Evolutionary conservation across 1,284 basidiomycete genomes (phyloP).

Genomic region (Meripilus lineatus): DNA sequence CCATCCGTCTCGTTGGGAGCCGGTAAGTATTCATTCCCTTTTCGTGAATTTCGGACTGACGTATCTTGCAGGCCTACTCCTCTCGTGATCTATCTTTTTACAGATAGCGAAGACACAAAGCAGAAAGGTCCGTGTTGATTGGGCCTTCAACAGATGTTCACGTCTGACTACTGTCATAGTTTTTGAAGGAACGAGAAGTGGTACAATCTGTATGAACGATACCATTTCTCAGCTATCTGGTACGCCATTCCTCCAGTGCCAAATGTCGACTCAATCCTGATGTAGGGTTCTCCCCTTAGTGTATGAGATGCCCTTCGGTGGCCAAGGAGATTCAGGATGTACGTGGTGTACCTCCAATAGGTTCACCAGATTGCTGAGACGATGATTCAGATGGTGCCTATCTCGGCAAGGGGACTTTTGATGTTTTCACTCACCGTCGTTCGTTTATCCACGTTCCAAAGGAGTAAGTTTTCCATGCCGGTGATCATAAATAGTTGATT

Average conservation of each 20-base stretch:
- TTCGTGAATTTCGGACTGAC: neutral
- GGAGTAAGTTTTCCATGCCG: no score
- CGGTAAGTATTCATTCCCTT: neutral
- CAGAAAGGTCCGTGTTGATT: slow-evolving; percentile 37
- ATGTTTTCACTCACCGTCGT: slow-evolving; percentile 4
- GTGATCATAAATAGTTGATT: no score
- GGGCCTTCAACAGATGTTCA: neutral
- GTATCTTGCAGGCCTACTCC: slow-evolving; percentile 54
- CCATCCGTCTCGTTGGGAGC: slow-evolving; percentile 60
- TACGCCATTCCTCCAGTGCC: neutral
- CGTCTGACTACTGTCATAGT: neutral
- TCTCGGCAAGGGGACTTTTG: neutral
- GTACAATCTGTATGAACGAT: slow-evolving; percentile 55
- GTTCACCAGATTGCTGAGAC: neutral
- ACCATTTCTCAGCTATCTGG: slow-evolving; percentile 42
- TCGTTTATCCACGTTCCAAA: no score
- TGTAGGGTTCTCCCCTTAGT: neutral
- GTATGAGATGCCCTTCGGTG: slow-evolving; percentile 51
- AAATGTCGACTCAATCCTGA: neutral
- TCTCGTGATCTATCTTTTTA: slow-evolving; percentile 67
- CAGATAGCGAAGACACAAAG: slow-evolving; percentile 48
- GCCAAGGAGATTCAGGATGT: slow-evolving; percentile 52
- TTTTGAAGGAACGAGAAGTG: slow-evolving; percentile 30
- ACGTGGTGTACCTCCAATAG: neutral
- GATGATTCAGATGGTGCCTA: slow-evolving; percentile 1